Evolutionary conservation across 208 protist genomes (phyloP).

Genomic region (Phytomonas francai): DNA sequence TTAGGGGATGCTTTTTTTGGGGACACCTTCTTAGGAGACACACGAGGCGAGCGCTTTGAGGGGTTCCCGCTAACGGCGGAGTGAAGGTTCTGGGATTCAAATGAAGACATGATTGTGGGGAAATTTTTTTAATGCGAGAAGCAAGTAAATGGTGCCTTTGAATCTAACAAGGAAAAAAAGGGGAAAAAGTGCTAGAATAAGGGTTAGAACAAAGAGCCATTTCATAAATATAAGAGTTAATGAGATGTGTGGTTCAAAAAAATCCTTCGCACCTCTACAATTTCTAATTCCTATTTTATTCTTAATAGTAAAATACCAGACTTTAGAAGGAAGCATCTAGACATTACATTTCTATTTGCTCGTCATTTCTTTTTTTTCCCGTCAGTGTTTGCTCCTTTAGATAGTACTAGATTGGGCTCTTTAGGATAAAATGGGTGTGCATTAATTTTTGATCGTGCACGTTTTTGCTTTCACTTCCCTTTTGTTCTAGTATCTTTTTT

Average conservation of each 20-base stretch:
- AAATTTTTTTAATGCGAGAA: slow-evolving; percentile 7
- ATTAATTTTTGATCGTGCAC: neutral
- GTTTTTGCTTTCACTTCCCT: neutral
- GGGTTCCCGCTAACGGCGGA: slow-evolving; percentile 3
- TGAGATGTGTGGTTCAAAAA: neutral
- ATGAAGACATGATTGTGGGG: slow-evolving; percentile 12
- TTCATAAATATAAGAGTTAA: neutral
- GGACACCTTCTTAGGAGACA: slow-evolving; percentile 8
- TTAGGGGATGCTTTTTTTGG: slow-evolving; percentile 23
- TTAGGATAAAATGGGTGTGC: neutral
- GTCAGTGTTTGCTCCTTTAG: neutral
- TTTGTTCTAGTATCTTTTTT: no score
- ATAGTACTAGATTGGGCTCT: neutral
- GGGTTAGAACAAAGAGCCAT: neutral
- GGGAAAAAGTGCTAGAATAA: neutral
- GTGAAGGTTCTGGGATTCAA: neutral
- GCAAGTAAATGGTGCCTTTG: slow-evolving; percentile 1
- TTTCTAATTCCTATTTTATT: slow-evolving; percentile 10
- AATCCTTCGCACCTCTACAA: neutral
- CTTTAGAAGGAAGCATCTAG: neutral
- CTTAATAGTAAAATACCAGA: slow-evolving; percentile 5
- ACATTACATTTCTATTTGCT: slow-evolving; percentile 4
- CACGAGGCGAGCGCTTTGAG: slow-evolving; percentile 3
- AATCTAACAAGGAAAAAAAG: slow-evolving; percentile 6
- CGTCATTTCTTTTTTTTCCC: slow-evolving; percentile 3